Base-by-base conservation (phyloP, 257 asterid species). In the Rhazya stricta region DNA sequence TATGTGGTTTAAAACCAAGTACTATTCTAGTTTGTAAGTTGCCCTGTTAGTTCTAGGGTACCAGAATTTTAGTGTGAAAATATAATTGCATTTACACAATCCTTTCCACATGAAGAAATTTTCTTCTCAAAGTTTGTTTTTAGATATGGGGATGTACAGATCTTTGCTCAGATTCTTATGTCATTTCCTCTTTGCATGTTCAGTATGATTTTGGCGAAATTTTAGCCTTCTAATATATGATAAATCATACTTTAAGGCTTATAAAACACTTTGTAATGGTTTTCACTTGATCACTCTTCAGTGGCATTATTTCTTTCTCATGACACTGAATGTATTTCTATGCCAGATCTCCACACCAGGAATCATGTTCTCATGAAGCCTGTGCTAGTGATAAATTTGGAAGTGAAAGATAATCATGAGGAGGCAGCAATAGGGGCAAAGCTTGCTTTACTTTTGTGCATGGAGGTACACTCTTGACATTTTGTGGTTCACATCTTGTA, bases 331-430 rank as follows among this genome's bases (percentile, higher is more conserved):
- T 85, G 90, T 86, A 39, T 50, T 69, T 69, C 29, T 0, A 15
- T 61, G 27, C 63, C 80, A 95, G 99, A 95, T 88, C 86, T 95
- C 53, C 98, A 92, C 73, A 88, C 76, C 74, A 83, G 99, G 77
- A 83, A 82, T 66, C 99, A 92, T 48, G 89, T 85, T 41, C 86
- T 78, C n/a, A 50, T 90, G 86, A 91, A 89, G 88, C 91, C 92
- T 12, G 99, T 91, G 81, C 81, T 95, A 73, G 84, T 91, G 5
- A 89, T 95, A 85, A 95, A 95, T 79, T 79, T 95, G 85, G 98
- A 95, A 83, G 99, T 95, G 60, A 95, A 92, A 87, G 99, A 95
- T 81, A 95, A 95, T 86, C 99, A 95, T 19, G 98, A 95, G 88
- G 98, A 92, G 81, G 98, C 99, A 58, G 99, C 99, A 61, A 74